A percentile compares a stretch with the other conserved stretches of the same genome.
phyloP scores from a whole-genome alignment of 1,284 basidiomycete genomes.

The Fistulinella cinereoalba region DNA sequence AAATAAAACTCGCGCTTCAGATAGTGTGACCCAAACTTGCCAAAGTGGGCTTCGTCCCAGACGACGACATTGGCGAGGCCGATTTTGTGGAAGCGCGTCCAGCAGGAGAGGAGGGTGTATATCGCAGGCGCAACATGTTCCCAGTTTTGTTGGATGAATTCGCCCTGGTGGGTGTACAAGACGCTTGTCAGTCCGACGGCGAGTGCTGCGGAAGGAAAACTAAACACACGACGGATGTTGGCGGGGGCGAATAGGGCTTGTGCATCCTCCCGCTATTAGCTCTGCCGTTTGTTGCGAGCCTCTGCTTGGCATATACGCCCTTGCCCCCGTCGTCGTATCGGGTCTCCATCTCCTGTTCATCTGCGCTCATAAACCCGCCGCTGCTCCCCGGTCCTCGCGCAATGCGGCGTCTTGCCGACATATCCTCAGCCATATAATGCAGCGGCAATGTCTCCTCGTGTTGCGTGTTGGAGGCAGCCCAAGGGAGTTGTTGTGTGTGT shows the following conservation, averaged over 20 bases:
- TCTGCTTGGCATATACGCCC: constrained; percentile 68
- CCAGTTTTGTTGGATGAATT: constrained; percentile 79
- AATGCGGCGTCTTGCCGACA: constrained; percentile 56
- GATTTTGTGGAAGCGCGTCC: constrained; percentile 93
- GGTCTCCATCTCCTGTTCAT: constrained; percentile 38
- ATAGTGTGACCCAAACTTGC: constrained; percentile 96
- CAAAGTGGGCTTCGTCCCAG: constrained; percentile 99
- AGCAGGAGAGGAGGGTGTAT: constrained; percentile 91
- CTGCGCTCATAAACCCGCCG: constrained; percentile 35
- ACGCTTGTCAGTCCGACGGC: constrained; percentile 4
- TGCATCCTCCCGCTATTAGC: constrained; percentile 60
- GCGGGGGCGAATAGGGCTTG: constrained; percentile 60
- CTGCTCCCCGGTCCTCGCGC: constrained; percentile 43
- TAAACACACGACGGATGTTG: constrained; percentile 66
- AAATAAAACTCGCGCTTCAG: constrained; percentile 96
- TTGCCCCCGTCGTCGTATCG: constrained; percentile 67
- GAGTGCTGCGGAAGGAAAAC: constrained; percentile 10
- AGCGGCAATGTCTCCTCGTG: constrained; percentile 60
- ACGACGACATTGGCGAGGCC: constrained; percentile 87
- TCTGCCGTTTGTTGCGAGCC: constrained; percentile 42
- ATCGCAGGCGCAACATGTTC: constrained; percentile 80
- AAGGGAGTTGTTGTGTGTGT: constrained; percentile 34
- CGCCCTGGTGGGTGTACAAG: constrained; percentile 53
- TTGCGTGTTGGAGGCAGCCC: constrained; percentile 30
- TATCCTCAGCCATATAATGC: constrained; percentile 72